Percentiles rank a stretch among this genome's conserved stretches.
These are phyloP conservation scores for Phialemoniopsis sp. DNA, from an alignment of 2,329 filamentous ascomycete species.

Conservation along the genomic window DNA sequence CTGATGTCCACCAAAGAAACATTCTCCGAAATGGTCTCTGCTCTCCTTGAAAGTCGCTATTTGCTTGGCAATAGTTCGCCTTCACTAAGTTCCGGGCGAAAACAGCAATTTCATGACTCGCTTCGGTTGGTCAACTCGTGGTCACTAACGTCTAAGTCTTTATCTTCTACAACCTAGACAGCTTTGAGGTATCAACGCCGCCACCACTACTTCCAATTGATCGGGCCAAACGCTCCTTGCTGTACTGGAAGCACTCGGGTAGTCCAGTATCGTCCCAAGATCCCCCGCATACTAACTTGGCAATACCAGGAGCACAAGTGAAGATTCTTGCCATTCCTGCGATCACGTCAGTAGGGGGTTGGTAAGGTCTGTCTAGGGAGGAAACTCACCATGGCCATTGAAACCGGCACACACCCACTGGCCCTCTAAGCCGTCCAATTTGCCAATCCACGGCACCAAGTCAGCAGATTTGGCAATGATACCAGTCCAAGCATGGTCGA, in stretches of 20 bases:
- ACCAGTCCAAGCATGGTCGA: conserved; percentile 40
- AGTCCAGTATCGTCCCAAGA: conserved; percentile 4
- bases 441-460: conserved; percentile 40
- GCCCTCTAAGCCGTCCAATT: conserved; percentile 30
- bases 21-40: too few species aligned
- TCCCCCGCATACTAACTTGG: neutral
- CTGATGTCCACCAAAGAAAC: too few species aligned
- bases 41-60: too few species aligned
- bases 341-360: neutral
- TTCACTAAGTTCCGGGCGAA: too few species aligned
- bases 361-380: neutral
- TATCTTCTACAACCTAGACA: too few species aligned
- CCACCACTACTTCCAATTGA: too few species aligned
- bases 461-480: conserved; percentile 43
- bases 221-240: neutral
- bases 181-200: too few species aligned
- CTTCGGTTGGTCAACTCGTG: too few species aligned
- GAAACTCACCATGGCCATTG: conserved; percentile 38
- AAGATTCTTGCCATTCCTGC: conserved; percentile 4
- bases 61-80: too few species aligned
- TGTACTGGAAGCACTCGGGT: conserved; percentile 10
- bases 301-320: conserved; percentile 2
- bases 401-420: conserved; percentile 46
- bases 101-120: too few species aligned
- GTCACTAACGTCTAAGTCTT: too few species aligned